These are phyloP conservation scores for Berberis thunbergii DNA, from an alignment of 164 flowering plant genomes.

Conservation along the genomic window DNA sequence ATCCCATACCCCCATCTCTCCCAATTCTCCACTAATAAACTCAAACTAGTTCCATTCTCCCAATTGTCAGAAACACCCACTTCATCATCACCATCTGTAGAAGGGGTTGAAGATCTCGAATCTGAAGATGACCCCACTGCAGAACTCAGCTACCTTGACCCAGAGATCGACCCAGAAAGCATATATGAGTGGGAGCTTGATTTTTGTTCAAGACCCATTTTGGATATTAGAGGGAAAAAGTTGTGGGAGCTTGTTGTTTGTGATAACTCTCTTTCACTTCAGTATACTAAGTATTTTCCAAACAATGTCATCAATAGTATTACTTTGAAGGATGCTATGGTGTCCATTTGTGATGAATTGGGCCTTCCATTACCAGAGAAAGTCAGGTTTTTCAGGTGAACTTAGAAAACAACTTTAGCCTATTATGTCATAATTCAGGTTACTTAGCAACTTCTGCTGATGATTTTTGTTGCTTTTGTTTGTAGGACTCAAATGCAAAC, in stretches of 20 bases:
- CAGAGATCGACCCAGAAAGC: slow-evolving; percentile 62
- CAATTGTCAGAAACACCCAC: too few relatives aligned
- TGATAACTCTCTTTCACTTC: slow-evolving; percentile 75
- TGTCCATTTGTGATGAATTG: slow-evolving; percentile 46
- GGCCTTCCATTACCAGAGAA: slow-evolving; percentile 79
- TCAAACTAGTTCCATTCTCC: too few relatives aligned
- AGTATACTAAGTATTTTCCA: slow-evolving; percentile 83
- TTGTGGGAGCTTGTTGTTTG: slow-evolving; percentile 97
- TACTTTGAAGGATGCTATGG: slow-evolving; percentile 75
- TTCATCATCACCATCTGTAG: too few relatives aligned
- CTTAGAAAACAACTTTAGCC: too few relatives aligned
- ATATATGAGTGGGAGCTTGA: slow-evolving; percentile 92
- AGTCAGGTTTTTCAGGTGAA: slow-evolving; percentile 75
- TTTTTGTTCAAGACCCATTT: slow-evolving; percentile 91
- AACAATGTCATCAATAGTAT: slow-evolving; percentile 93
- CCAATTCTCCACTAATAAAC: too few relatives aligned
- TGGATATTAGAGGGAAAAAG: slow-evolving; percentile 92
- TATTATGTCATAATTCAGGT: too few relatives aligned
- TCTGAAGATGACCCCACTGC: slow-evolving; percentile 63
- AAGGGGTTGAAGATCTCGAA: slow-evolving; percentile 7
- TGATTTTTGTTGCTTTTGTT: too few relatives aligned
- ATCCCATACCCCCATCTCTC: too few relatives aligned
- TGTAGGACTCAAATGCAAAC: slow-evolving; percentile 95
- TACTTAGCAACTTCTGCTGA: too few relatives aligned
- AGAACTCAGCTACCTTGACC: slow-evolving; percentile 72